Evolutionary conservation across 2,329 filamentous ascomycete genomes (phyloP), one percentile per base, ranked within the genome.

Genomic region (Penicillium sp.): DNA sequence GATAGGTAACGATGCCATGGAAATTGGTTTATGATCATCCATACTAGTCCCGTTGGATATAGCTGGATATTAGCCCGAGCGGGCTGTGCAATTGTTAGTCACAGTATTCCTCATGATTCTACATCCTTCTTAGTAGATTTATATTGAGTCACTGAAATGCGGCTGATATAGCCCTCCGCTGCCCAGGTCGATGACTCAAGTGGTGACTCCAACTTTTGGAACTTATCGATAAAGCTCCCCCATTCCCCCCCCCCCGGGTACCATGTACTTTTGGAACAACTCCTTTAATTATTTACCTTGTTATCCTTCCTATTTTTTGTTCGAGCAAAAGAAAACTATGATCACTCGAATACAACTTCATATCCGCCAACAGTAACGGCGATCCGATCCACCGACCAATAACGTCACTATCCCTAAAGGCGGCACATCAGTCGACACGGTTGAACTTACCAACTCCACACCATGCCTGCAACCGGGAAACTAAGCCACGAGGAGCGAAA

Each of bases 401-500:
- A 64, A 64, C 60, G 56, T 63, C 62, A 65, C 55, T 60, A 61
- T 53, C 45, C 58, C 47, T 45, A 40, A 52, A 53, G 55, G 39
- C 52, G 55, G 40, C 47, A 49, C 53, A 20, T 55, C 18, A 52
- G 37, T 53, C 38, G 11, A 53, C 54, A 49, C 48, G 49, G 55
- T 35, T 47, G 43, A 46, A 45, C 32, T 43, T 45, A 49, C 42
- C 50, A 43, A 50, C 20, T 44, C 38, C 34, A 29, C 50, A 69
- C 38, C 34, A 78, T 77, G 75, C 69, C 72, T 34, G 65, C 69
- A 14, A 60, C 66, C 51, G 66, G 66, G 66, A 89, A 87, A 73
- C 82, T 86, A 69, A 83, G 87, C 56, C 82, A 85, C 39, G 86
- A 90, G 69, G 92, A 96, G 76, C 85, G 89, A 74, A 88, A 90